Conservation (phyloP, 1,284 basidiomycete genomes). For the Vanrija humicola region DNA sequence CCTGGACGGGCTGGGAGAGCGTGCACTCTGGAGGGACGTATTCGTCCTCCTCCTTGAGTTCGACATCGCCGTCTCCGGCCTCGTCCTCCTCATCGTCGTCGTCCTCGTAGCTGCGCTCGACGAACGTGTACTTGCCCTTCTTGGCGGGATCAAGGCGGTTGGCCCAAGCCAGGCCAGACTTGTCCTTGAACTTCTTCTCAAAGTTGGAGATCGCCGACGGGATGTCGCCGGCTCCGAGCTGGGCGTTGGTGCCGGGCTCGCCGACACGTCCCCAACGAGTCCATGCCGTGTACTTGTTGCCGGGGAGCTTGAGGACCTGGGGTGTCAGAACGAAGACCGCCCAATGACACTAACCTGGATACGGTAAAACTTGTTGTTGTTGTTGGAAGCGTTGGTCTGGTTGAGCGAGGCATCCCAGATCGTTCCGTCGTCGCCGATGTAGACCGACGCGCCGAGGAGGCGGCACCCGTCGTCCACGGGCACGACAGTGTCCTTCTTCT, state of each 20-base stretch:
- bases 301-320: background rate
- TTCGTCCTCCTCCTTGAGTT: constrained; percentile 6
- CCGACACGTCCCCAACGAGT: constrained; percentile 23
- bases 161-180: constrained; percentile 14
- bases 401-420: constrained; percentile 68
- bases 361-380: constrained; percentile 59
- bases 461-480: constrained; percentile 10
- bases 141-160: constrained; percentile 5
- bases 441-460: constrained; percentile 50
- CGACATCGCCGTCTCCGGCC: background rate
- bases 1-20: constrained; percentile 35
- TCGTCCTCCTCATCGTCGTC: constrained; percentile 11
- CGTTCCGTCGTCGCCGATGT: constrained; percentile 50
- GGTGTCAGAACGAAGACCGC: background rate
- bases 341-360: constrained; percentile 10
- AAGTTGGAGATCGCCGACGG: constrained; percentile 7
- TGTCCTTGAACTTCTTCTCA: constrained; percentile 21
- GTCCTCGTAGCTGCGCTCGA: constrained; percentile 19
- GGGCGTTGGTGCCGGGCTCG: constrained; percentile 9
- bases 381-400: constrained; percentile 60
- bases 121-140: constrained; percentile 17
- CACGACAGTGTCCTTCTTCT: background rate
- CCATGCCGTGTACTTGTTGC: constrained; percentile 8
- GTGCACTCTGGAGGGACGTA: constrained; percentile 10
- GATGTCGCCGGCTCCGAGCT: constrained; percentile 6